Evolutionary conservation across 1,284 basidiomycete species (phyloP), one percentile per base, ranked within the genome.

Genomic region (Marasmius oreades): DNA sequence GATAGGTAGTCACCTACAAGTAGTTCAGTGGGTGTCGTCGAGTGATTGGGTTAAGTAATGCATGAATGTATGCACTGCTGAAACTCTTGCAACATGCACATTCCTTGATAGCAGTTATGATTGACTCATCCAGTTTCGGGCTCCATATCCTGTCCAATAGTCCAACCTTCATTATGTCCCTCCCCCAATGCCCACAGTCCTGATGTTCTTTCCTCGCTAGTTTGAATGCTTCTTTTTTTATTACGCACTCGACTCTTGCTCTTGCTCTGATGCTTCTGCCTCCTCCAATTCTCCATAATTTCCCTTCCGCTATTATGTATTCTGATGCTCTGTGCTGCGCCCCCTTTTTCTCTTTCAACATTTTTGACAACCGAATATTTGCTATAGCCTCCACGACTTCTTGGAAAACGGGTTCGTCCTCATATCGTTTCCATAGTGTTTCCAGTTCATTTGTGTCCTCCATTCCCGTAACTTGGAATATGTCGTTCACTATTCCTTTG

Each of bases 21-120:
- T 6, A 74, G 62, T 36, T 73, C 64, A 74, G 72, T 1, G 73
- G 73, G 51, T 68, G 69, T 1, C 67, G 58, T 6, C 72, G 57
- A 0, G 64, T 69, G 50, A 77, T 71, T 1, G 73, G 73, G 23
- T 74, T 59, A 4, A 76, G 57, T 0, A 73, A 61, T 0, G 70
- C 59, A 50, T 71, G 63, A 1, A 72, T 39, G 44, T 65, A 60
- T 2, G 62, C 45, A n/a, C n/a, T n/a, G n/a, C n/a, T n/a, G n/a
- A n/a, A n/a, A n/a, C n/a, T n/a, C n/a, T n/a, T 64, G 61, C 70
- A 70, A 3, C 52, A 31, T 2, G 50, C 62, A 51, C 73, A 75
- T 18, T 70, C 61, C 2, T 34, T 39, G 14, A 74, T 71, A 0
- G 62, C 68, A 2, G 59, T 48, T 20, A 67, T 55, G 16, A 73